Conservation (phyloP, 768 basidiomycete genomes). For the Leccinum pellstonianum region DNA sequence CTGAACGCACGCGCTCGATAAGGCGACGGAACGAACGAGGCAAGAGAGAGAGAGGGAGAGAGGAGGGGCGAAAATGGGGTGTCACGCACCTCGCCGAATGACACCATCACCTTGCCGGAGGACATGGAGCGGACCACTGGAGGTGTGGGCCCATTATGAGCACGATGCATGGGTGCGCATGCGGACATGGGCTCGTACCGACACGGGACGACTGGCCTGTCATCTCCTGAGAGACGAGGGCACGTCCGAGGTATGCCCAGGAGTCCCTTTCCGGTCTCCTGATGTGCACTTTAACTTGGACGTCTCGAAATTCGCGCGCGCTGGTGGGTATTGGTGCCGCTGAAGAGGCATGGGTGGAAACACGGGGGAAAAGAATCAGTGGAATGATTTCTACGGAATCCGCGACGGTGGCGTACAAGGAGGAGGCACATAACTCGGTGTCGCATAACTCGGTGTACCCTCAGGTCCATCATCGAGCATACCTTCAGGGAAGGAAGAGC, state of each 20-base stretch:
- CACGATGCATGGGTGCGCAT: neutral
- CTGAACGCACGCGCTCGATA: conserved; percentile 33
- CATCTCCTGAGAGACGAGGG: conserved; percentile 71
- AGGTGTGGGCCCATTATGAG: conserved; percentile 9
- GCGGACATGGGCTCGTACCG: conserved; percentile 47
- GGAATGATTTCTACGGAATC: neutral
- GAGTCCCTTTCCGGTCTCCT: conserved; percentile 75
- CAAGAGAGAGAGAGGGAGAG: too few relatives aligned
- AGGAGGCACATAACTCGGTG: conserved; percentile 14
- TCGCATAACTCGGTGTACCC: conserved; percentile 13
- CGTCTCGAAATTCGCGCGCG: conserved; percentile 67
- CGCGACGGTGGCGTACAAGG: conserved; percentile 19
- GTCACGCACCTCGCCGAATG: conserved; percentile 65
- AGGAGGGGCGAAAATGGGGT: neutral
- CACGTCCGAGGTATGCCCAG: conserved; percentile 81
- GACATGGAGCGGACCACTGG: conserved; percentile 46
- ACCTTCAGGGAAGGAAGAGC: conserved; percentile 22
- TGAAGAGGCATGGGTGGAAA: conserved; percentile 6
- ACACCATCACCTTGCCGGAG: conserved; percentile 64
- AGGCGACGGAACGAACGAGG: neutral
- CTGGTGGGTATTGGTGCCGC: conserved; percentile 23
- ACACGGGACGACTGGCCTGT: conserved; percentile 76
- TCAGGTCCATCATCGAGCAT: conserved; percentile 19
- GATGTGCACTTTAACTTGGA: conserved; percentile 84
- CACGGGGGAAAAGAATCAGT: conserved; percentile 11